Evolutionary conservation across 495 filamentous ascomycete genomes (phyloP).

Genomic region (Penicillium manginii): DNA sequence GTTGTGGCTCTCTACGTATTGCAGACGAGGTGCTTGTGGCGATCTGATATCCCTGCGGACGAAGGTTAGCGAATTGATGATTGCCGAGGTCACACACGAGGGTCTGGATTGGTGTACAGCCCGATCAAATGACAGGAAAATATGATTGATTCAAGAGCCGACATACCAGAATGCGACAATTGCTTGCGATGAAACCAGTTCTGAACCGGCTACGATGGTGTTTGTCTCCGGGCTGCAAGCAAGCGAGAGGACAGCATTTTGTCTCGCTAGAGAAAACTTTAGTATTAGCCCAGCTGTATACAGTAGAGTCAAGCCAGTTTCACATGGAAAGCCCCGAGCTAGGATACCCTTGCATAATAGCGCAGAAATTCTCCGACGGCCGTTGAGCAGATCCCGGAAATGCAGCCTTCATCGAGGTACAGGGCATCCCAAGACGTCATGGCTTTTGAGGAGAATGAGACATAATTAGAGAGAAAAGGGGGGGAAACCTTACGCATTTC

Average conservation of each 20-base stretch:
- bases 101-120: neutral
- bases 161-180: conserved; percentile 74
- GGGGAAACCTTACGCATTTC: conserved; percentile 41
- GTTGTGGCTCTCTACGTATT: conserved; percentile 86
- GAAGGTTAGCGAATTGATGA: conserved; percentile 38
- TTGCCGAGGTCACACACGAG: neutral
- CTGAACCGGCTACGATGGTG: conserved; percentile 75
- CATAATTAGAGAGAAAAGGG: neutral
- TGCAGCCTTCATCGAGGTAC: conserved; percentile 3
- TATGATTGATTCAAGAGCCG: neutral
- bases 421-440: conserved; percentile 5
- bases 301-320: neutral
- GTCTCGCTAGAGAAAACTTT: conserved; percentile 34
- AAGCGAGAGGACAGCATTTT: conserved; percentile 67
- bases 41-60: conserved; percentile 70
- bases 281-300: conserved; percentile 10
- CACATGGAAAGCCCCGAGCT: neutral
- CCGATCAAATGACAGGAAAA: neutral
- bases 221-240: conserved; percentile 61
- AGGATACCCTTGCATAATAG: conserved; percentile 8
- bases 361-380: conserved; percentile 19
- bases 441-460: neutral
- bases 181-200: conserved; percentile 73
- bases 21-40: conserved; percentile 50
- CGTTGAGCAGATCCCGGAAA: conserved; percentile 9